phyloP scores from a whole-genome alignment of 148 eudicot species.

The Agrostemma githago region DNA sequence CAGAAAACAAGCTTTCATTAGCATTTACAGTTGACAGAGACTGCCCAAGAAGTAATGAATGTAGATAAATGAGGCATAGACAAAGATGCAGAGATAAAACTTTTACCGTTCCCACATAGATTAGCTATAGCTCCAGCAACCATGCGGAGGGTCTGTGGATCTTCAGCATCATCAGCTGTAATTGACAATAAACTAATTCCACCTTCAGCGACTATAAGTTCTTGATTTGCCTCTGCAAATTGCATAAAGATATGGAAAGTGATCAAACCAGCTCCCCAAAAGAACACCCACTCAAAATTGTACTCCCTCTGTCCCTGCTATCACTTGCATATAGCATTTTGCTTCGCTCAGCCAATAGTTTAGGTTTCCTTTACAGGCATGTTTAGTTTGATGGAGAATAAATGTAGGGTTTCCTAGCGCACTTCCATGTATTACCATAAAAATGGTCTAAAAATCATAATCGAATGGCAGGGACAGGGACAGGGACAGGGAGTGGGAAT shows the following conservation, averaged over 20 bases:
- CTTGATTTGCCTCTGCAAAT: constrained; percentile 85
- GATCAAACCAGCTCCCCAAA: neutral
- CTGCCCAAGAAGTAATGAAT: neutral
- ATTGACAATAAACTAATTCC: constrained; percentile 86
- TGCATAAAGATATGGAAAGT: constrained; percentile 9
- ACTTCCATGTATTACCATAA: no score
- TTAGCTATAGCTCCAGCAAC: constrained; percentile 99
- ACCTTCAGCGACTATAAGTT: constrained; percentile 87
- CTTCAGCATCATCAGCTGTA: constrained; percentile 97
- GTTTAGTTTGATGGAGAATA: no score
- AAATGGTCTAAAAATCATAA: neutral
- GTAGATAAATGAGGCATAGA: neutral
- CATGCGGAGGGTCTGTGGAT: constrained; percentile 99
- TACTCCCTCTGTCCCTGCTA: neutral
- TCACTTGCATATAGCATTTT: neutral
- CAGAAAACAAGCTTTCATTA: neutral
- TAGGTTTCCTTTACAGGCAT: neutral
- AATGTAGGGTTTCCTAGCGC: no score
- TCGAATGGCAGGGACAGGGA: neutral
- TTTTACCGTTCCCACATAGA: constrained; percentile 93
- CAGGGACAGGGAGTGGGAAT: neutral
- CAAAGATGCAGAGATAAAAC: neutral
- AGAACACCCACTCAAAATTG: neutral
- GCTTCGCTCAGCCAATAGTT: neutral
- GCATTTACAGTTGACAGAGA: neutral